These are phyloP conservation scores for Lactuca saligna DNA, from an alignment of 129 eudicot species.

Conservation along the genomic window DNA sequence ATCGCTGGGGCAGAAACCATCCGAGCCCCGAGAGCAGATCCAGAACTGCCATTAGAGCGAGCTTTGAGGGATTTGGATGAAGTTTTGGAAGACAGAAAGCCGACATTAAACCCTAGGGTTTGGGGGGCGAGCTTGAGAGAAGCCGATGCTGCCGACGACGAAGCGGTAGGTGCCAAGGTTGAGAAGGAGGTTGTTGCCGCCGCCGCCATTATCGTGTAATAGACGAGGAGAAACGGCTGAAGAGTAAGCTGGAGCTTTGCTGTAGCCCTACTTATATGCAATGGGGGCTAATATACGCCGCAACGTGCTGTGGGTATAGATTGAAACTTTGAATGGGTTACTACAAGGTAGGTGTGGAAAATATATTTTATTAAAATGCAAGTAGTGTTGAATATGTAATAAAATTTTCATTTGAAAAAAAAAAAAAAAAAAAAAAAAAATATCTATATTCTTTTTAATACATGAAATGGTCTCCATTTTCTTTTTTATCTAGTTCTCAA, in stretches of 20 bases:
- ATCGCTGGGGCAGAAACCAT: slow-evolving; percentile 57
- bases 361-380: too few relatives aligned
- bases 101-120: slow-evolving; percentile 40
- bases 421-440: too few relatives aligned
- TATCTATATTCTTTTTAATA: too few relatives aligned
- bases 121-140: slow-evolving; percentile 22
- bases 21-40: slow-evolving; percentile 56
- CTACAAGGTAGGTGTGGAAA: too few relatives aligned
- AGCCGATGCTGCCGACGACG: slow-evolving; percentile 23
- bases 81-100: slow-evolving; percentile 41
- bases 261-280: slow-evolving; percentile 31
- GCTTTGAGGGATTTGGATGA: slow-evolving; percentile 36
- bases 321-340: too few relatives aligned
- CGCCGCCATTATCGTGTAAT: slow-evolving; percentile 13
- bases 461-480: too few relatives aligned
- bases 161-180: slow-evolving; percentile 30
- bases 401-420: too few relatives aligned
- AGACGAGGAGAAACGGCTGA: slow-evolving; percentile 23
- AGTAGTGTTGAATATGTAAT: too few relatives aligned
- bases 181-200: slow-evolving; percentile 21
- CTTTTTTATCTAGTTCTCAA: too few relatives aligned
- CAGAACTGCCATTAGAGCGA: slow-evolving; percentile 34
- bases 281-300: background rate
- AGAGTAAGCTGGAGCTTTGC: background rate
- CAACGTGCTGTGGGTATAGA: background rate